These are phyloP conservation scores for Colletotrichum horii DNA, from an alignment of 2,329 filamentous ascomycete species.

Conservation along the genomic window DNA sequence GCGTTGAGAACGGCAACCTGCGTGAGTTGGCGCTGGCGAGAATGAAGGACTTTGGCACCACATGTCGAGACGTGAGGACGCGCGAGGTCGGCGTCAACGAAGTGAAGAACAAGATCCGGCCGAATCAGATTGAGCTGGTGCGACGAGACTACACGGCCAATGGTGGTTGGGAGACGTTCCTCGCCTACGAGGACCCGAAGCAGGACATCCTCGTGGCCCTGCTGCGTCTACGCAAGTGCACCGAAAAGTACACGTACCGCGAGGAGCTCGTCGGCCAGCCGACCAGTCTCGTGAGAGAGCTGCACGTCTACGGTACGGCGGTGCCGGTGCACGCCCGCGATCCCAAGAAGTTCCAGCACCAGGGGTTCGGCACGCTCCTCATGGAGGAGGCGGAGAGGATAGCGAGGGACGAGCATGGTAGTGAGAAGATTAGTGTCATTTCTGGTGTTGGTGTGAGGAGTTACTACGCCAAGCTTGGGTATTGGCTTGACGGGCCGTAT, in stretches of 20 bases:
- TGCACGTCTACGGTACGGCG: slow-evolving; percentile 96
- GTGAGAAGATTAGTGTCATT: slow-evolving; percentile 93
- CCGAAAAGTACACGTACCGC: slow-evolving; percentile 88
- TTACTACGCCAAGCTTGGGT: slow-evolving; percentile 93
- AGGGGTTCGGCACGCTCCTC: slow-evolving; percentile 91
- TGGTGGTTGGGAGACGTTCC: slow-evolving; percentile 97
- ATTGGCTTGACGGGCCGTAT: slow-evolving; percentile 91
- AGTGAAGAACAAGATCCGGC: slow-evolving; percentile 97
- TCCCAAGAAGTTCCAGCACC: slow-evolving; percentile 96
- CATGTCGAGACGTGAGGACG: slow-evolving; percentile 94
- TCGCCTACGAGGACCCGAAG: slow-evolving; percentile 97
- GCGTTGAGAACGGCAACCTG: slow-evolving; percentile 96
- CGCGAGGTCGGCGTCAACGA: slow-evolving; percentile 98
- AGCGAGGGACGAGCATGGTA: slow-evolving; percentile 91
- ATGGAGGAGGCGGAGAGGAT: slow-evolving; percentile 99
- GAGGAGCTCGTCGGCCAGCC: slow-evolving; percentile 85
- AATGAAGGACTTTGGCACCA: slow-evolving; percentile 99
- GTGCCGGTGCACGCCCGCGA: slow-evolving; percentile 97
- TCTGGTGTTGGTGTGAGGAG: slow-evolving; percentile 96
- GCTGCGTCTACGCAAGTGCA: slow-evolving; percentile 88
- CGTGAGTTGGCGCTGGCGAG: slow-evolving; percentile 91
- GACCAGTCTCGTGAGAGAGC: slow-evolving; percentile 88
- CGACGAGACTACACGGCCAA: slow-evolving; percentile 94
- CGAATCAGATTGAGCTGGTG: slow-evolving; percentile 94
- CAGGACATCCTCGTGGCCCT: slow-evolving; percentile 96